These are phyloP conservation scores for Alnus glutinosa DNA, from an alignment of 306 rosid species.

Conservation along the genomic window DNA sequence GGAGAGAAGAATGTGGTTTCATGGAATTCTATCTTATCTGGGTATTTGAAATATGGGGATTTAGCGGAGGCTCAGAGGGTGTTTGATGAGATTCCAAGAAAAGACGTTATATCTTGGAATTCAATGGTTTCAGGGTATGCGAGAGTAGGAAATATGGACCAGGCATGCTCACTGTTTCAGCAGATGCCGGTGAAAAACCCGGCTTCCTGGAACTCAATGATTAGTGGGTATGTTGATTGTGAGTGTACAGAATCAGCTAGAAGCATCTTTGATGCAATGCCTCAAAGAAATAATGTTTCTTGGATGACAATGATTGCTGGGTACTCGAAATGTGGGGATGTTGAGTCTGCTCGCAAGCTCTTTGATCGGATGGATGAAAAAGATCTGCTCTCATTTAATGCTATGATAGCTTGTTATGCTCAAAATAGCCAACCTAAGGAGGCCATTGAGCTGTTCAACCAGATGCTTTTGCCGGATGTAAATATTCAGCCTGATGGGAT, in stretches of 20 bases:
- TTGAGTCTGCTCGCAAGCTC: conserved; percentile 53
- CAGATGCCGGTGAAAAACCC: conserved; percentile 57
- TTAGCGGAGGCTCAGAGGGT: conserved; percentile 47
- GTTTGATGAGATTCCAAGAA: conserved; percentile 57
- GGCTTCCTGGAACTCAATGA: conserved; percentile 75
- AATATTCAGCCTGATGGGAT: conserved; percentile 58
- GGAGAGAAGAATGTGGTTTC: conserved; percentile 63
- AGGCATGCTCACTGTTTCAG: conserved; percentile 52
- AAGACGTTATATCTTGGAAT: conserved; percentile 75
- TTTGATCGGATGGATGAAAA: conserved; percentile 53
- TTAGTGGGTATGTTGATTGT: conserved; percentile 54
- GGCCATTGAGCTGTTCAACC: conserved; percentile 62
- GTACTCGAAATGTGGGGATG: conserved; percentile 63
- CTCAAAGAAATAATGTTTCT: conserved; percentile 53
- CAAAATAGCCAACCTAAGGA: conserved; percentile 67
- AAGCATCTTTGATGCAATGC: conserved; percentile 54
- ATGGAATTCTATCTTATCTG: conserved; percentile 74
- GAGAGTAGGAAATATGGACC: conserved; percentile 51
- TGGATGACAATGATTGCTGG: conserved; percentile 67
- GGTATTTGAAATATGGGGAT: conserved; percentile 56
- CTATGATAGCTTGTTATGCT: conserved; percentile 76
- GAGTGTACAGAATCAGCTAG: conserved; percentile 51
- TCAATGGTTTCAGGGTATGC: conserved; percentile 67
- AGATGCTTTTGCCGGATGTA: conserved; percentile 43
- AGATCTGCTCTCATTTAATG: conserved; percentile 49